Percentiles rank a stretch among this genome's conserved stretches.
Evolutionary conservation across 1,284 basidiomycete species (phyloP).

Genomic region (Cutaneotrichosporon cavernicola): DNA sequence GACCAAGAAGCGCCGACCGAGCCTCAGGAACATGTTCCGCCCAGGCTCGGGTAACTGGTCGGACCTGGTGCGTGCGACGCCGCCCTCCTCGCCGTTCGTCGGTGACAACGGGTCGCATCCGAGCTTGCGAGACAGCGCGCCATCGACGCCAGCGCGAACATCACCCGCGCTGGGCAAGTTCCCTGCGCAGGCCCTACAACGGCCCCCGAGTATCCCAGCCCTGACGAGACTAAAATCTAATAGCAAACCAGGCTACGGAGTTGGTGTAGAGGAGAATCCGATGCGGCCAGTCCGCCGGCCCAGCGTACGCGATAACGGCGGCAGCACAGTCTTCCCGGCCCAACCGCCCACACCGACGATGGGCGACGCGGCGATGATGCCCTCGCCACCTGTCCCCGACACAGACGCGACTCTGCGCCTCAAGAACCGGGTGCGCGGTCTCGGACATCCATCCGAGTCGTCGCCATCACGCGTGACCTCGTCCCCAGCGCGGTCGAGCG

Average conservation of each 20-base stretch:
- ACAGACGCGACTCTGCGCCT: constrained; percentile 21
- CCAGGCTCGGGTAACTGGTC: constrained; percentile 45
- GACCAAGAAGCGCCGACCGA: constrained; percentile 28
- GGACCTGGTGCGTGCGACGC: constrained; percentile 33
- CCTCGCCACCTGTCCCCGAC: constrained; percentile 1
- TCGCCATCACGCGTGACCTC: constrained; percentile 18
- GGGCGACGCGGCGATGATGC: not conserved
- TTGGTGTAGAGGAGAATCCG: constrained; percentile 13
- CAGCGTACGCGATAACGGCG: not conserved
- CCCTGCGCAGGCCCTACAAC: constrained; percentile 3
- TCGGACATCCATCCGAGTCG: constrained; percentile 22
- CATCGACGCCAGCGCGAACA: not conserved
- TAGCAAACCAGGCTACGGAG: constrained; percentile 14
- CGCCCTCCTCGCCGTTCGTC: constrained; percentile 15
- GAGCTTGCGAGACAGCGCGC: not conserved
- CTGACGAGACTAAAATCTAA: constrained; percentile 17
- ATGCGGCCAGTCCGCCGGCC: not conserved
- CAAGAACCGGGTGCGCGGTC: constrained; percentile 21
- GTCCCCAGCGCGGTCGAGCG: constrained; percentile 11
- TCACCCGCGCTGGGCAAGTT: not conserved
- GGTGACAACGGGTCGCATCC: constrained; percentile 3
- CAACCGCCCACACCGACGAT: constrained; percentile 1
- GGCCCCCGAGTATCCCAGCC: constrained; percentile 19
- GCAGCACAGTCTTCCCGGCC: not conserved
- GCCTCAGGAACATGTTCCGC: constrained; percentile 42